Conservation (phyloP, 805 yeast genomes). For the Candida golubevii region DNA sequence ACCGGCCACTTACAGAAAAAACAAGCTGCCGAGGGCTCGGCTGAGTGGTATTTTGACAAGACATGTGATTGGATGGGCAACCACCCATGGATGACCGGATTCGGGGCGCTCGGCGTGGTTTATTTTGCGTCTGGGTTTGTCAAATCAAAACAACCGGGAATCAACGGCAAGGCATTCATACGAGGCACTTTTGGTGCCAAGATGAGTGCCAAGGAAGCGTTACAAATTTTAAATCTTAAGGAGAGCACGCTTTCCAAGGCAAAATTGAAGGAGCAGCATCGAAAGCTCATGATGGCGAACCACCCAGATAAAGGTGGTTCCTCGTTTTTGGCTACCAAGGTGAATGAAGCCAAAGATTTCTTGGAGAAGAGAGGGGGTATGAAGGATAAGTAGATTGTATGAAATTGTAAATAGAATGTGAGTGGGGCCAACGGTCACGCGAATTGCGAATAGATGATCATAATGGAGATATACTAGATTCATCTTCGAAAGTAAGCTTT, state of each 20-base stretch:
- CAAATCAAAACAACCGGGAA: constrained; percentile 64
- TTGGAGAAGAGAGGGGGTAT: constrained; percentile 64
- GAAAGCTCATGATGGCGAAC: constrained; percentile 79
- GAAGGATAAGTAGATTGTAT: constrained; percentile 29
- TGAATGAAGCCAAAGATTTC: constrained; percentile 87
- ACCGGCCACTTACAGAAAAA: constrained; percentile 40
- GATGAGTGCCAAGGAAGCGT: constrained; percentile 85
- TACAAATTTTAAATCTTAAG: constrained; percentile 72
- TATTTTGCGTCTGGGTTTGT: constrained; percentile 65
- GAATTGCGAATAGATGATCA: too few relatives aligned
- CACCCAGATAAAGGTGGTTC: constrained; percentile 97
- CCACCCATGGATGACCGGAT: constrained; percentile 72
- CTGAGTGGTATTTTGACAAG: constrained; percentile 64
- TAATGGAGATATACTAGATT: too few relatives aligned
- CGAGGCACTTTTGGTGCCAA: constrained; percentile 92
- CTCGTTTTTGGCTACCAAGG: constrained; percentile 82
- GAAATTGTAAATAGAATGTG: constrained; percentile 4
- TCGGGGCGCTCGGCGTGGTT: constrained; percentile 62
- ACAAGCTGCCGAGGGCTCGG: constrained; percentile 41
- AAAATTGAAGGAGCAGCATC: constrained; percentile 72
- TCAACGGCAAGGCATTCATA: constrained; percentile 60
- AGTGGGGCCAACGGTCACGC: neutral
- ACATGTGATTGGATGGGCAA: constrained; percentile 56
- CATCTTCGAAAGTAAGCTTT: too few relatives aligned
- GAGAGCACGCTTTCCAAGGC: constrained; percentile 61